Conservation (phyloP, 768 basidiomycete species). For the Lentinula sp. region DNA sequence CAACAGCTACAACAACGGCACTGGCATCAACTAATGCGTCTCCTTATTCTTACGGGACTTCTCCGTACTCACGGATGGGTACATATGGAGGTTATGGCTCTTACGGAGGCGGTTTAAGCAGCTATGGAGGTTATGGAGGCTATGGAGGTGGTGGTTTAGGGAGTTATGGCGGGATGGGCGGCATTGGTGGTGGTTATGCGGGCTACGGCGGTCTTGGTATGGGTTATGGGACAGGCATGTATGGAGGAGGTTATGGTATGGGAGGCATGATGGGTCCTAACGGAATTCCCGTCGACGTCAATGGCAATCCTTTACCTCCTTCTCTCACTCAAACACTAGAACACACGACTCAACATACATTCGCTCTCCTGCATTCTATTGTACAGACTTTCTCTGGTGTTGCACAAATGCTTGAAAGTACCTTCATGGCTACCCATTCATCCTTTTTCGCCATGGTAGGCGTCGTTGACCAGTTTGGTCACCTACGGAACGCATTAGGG, state of each 20-base stretch:
- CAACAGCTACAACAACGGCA: conserved; percentile 26
- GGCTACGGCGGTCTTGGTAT: conserved; percentile 34
- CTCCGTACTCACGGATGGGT: conserved; percentile 38
- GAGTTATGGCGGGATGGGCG: conserved; percentile 31
- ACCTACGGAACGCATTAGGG: conserved; percentile 86
- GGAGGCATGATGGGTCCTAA: conserved; percentile 37
- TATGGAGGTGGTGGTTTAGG: conserved; percentile 34
- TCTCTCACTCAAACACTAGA: conserved; percentile 86
- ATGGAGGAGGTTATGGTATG: neutral
- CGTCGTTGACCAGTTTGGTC: conserved; percentile 91
- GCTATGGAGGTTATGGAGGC: conserved; percentile 37
- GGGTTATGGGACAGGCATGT: conserved; percentile 28
- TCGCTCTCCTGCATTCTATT: conserved; percentile 88
- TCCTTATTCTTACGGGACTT: conserved; percentile 25
- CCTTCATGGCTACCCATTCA: conserved; percentile 95
- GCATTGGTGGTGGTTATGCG: conserved; percentile 22
- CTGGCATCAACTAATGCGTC: conserved; percentile 38
- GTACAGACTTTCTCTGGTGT: conserved; percentile 94
- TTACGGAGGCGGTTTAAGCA: conserved; percentile 16
- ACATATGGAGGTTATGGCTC: conserved; percentile 20
- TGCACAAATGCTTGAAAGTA: conserved; percentile 95
- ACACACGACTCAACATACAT: conserved; percentile 85
- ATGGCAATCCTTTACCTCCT: conserved; percentile 44
- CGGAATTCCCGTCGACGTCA: conserved; percentile 4
- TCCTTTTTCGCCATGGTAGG: conserved; percentile 96